Percentiles rank a stretch among this genome's conserved stretches.
These are phyloP conservation scores for Oryza meridionalis DNA, from an alignment of 176 grass and related monocot genomes.

Conservation along the genomic window DNA sequence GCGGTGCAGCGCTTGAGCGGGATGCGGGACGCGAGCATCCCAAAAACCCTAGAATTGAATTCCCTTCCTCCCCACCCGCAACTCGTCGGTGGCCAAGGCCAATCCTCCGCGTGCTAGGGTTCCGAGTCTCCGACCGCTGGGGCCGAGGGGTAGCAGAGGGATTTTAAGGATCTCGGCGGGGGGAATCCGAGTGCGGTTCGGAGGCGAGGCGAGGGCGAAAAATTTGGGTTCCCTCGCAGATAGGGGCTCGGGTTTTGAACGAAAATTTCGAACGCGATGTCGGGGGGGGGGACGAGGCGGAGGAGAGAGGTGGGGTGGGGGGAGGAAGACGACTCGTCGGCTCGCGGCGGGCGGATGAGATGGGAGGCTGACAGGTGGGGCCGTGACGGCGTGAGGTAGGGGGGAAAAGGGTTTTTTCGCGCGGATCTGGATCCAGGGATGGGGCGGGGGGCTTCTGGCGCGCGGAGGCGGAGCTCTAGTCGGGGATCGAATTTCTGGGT, in stretches of 20 bases:
- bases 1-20: slow-evolving; percentile 70
- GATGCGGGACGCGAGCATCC: slow-evolving; percentile 55
- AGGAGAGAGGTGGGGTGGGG: neutral
- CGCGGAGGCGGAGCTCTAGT: neutral
- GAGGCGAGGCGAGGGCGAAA: slow-evolving; percentile 23
- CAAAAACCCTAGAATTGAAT: neutral
- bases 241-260: slow-evolving; percentile 35
- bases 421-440: slow-evolving; percentile 32
- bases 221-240: slow-evolving; percentile 39
- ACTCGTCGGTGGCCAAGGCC: slow-evolving; percentile 26
- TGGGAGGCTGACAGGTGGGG: slow-evolving; percentile 26
- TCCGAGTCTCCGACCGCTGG: slow-evolving; percentile 33
- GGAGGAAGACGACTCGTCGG: slow-evolving; percentile 32
- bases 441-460: neutral
- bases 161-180: slow-evolving; percentile 36
- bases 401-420: slow-evolving; percentile 22
- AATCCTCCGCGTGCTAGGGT: slow-evolving; percentile 39
- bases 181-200: neutral
- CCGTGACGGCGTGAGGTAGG: neutral
- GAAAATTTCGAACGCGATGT: slow-evolving; percentile 48
- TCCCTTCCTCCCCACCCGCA: neutral
- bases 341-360: neutral
- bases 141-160: too few species aligned
- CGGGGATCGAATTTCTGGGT: too few species aligned
- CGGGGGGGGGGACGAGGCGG: neutral